Evolutionary conservation across 371 early-diverging fungal genomes (phyloP), one percentile per base, ranked within the genome.

Genomic region (Thermomucor indicae-seudaticae): DNA sequence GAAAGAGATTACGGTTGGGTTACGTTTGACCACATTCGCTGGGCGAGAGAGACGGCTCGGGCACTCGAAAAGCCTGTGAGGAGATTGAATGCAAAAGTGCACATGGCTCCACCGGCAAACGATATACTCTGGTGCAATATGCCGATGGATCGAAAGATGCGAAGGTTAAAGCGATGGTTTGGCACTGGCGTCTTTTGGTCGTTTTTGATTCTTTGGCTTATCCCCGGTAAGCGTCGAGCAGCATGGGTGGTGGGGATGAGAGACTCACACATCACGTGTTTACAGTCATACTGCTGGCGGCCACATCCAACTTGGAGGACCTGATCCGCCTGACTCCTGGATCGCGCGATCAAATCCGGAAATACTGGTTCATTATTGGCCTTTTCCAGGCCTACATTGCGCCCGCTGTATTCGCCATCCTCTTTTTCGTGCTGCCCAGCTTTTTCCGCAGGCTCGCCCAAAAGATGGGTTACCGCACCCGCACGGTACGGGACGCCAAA

Each of bases 121-220:
- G 88, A 92, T 60, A 71, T 93, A 27, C 78, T 91, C 31, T 93
- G 94, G 94, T 69, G 81, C 23, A 92, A 91, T 56, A 69, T 86
- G 39, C 81, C 83, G 16, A 57, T 90, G 64, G 64, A 78, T 10
- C 62, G 72, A 3, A 65, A 72, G 29, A 66, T 74, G 16, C 75
- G 84, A 7, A 54, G 62, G 28, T 57, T 76, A 1, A 79, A 88
- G 14, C 65, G 78, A 32, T 62, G 85, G 71, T 58, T 78, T 7
- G 85, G 84, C 3, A 69, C 81, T 3, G 53, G 64, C 2, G 37
- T 88, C 8, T 84, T 83, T 27, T 57, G 80, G 22, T 70, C 76
- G 5, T 75, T 88, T 32, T 75, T 83, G 23, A 74, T 92, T 50
- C 65, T 75, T 4, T 89, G 88, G 76, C 79, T 85, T 60, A 76